Base-by-base conservation (phyloP, 1,284 basidiomycete species). In the Sphagnurus paluster region DNA sequence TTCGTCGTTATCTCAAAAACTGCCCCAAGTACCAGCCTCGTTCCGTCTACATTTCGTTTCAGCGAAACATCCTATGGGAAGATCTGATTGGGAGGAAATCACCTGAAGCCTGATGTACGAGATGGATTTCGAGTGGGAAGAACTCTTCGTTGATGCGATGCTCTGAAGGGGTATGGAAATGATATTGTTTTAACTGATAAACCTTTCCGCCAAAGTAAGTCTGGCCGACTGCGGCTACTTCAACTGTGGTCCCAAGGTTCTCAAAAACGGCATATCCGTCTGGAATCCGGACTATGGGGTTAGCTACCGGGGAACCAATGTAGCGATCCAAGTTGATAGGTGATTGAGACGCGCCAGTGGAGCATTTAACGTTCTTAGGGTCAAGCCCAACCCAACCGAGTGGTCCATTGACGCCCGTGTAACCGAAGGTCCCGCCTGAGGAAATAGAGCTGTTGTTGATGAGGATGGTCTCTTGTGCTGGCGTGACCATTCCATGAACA, bases 91-190 rank as follows among this genome's bases (percentile, higher is more conserved):
- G n/a, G n/a, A n/a, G n/a, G n/a, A n/a, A n/a, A n/a, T 20, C 7
- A 49, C 48, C 48, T 9, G 38, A 26, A 3, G 42, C 38, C 32
- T 36, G 17, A 23, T 49, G 48, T 2, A 49, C 48, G 11, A 44
- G 32, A 38, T 49, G 48, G n/a, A 49, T 32, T 25, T 49, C 48
- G 26, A 49, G 42, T 2, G 48, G 48, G 19, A 41, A 49, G 28
- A 41, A 40, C 25, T 44, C 39, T 6, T 40, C 38, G 14, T 44
- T 36, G 24, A 49, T 49, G 24, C 23, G 39, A 21, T 49, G 48
- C 28, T 49, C 48, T 13, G 48, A 44, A n/a, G 48, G 48, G 7
- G 48, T 36, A 21, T 49, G 48, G 36, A 49, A 49, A 38, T 49
- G 42, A 29, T 37, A 41, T 36, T 49, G 48, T 26, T 39, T 2